phyloP scores from a whole-genome alignment of 163 green algal species.

The Scenedesmus sp. region DNA sequence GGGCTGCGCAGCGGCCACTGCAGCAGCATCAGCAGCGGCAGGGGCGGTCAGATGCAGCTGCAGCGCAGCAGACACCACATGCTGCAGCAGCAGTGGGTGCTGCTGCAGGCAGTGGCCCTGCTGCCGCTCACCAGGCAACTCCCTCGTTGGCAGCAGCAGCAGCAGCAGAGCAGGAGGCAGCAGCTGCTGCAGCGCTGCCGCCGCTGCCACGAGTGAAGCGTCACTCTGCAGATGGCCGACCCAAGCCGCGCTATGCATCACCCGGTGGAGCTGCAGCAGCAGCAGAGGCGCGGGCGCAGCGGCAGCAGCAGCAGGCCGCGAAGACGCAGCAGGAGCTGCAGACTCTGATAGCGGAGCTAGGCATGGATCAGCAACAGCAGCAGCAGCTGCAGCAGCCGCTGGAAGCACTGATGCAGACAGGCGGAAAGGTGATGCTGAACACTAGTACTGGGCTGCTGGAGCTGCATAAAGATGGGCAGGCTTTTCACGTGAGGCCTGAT shows the following conservation, averaged over 20 bases:
- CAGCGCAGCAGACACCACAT: background rate
- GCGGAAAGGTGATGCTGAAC: background rate
- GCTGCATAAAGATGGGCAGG: background rate
- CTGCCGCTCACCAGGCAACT: background rate
- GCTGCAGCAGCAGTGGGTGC: conserved; percentile 22
- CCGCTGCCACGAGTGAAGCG: conserved; percentile 14
- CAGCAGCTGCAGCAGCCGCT: conserved; percentile 9
- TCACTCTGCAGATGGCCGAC: background rate
- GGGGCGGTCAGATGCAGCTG: background rate
- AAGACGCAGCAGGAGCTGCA: conserved; percentile 15
- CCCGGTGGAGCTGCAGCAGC: background rate
- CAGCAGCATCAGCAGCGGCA: conserved; percentile 38
- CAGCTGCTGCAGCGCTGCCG: conserved; percentile 14
- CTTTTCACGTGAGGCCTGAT: background rate
- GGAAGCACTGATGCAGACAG: background rate
- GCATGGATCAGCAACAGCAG: background rate
- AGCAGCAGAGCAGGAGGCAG: background rate
- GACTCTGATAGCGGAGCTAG: background rate
- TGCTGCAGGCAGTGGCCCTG: background rate
- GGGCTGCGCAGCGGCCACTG: background rate
- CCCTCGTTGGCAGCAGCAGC: too few relatives aligned
- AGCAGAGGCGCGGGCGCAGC: background rate
- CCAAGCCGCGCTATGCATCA: background rate
- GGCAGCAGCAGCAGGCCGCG: background rate
- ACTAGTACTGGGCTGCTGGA: background rate